Percentiles rank a stretch among this genome's conserved stretches.
Conservation (phyloP, 2,329 filamentous ascomycete genomes). For the Leptodontidium sp. region DNA sequence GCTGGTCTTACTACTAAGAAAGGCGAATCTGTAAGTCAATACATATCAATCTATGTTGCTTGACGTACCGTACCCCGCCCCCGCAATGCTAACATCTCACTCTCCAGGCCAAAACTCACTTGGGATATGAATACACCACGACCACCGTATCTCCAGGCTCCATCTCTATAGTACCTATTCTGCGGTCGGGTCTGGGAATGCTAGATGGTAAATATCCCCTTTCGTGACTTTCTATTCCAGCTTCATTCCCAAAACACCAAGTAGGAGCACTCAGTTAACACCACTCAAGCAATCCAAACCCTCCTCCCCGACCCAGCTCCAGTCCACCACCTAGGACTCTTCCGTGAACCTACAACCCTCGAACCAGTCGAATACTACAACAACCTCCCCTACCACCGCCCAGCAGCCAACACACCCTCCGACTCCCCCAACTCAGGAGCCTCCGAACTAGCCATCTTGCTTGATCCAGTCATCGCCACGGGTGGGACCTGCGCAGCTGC, state of each 20-base stretch:
- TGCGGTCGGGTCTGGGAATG: slow-evolving; percentile 93
- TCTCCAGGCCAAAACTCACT: slow-evolving; percentile 76
- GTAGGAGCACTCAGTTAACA: slow-evolving; percentile 13
- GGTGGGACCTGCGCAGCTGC: slow-evolving; percentile 89
- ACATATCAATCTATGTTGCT: background rate
- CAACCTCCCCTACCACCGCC: slow-evolving; percentile 82
- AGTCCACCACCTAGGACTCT: slow-evolving; percentile 93
- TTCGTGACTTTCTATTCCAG: background rate
- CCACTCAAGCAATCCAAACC: slow-evolving; percentile 73
- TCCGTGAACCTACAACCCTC: slow-evolving; percentile 86
- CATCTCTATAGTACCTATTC: slow-evolving; percentile 87
- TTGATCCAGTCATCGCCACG: slow-evolving; percentile 94
- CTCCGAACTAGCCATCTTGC: slow-evolving; percentile 77
- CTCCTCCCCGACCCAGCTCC: slow-evolving; percentile 83
- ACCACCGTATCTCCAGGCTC: slow-evolving; percentile 65
- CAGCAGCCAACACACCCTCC: slow-evolving; percentile 51
- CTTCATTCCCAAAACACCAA: background rate
- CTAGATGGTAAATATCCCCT: slow-evolving; percentile 69
- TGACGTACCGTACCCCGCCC: slow-evolving; percentile 8
- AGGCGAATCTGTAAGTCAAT: slow-evolving; percentile 66
- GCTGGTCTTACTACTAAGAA: slow-evolving; percentile 63
- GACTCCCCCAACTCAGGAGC: slow-evolving; percentile 49
- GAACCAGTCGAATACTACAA: slow-evolving; percentile 98
- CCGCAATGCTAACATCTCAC: slow-evolving; percentile 26
- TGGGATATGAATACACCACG: slow-evolving; percentile 78